Evolutionary conservation across 2,329 filamentous ascomycete species (phyloP), one percentile per base, ranked within the genome.

Genomic region (Colletotrichum godetiae): DNA sequence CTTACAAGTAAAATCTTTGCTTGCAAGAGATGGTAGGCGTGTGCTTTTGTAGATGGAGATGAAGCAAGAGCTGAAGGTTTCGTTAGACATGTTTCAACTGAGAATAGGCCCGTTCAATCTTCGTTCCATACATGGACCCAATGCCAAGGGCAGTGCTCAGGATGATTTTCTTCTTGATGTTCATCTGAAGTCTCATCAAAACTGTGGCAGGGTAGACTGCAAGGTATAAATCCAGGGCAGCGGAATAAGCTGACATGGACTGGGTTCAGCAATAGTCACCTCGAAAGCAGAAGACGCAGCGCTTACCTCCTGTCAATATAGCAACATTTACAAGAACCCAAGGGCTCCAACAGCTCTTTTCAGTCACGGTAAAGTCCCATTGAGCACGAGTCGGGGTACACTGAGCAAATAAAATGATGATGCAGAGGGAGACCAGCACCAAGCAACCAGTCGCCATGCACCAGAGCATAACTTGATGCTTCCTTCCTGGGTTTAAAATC

Each of bases 401-500:
- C 46, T 78, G 79, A 1, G 67, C 74, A 31, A 78, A 76, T 0
- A 79, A 61, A 8, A 79, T 74, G 22, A 73, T 75, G 42, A 78
- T 73, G 13, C 74, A 76, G 29, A 71, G 75, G 1, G 74, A n/a
- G 2, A 80, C 75, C 1, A 72, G 46, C 3, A 77, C 22, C 11
- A 76, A 56, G 31, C 73, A 77, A 0, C 71, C 19, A 10, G 71
- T 67, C 12, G 74, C 69, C 24, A 80, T 65, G 1, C 55, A 35
- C 79, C 79, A 81, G 6, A 81, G 73, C n/a, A 78, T 74, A 10
- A 55, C 56, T 0, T 49, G 64, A 68, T 80, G 78, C 5, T 19
- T 4, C 11, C 67, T 69, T 27, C 69, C 72, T 10, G 79, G 79
- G 56, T 77, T 76, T 56, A 81, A 52, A 2, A 81, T 76, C 19